Conservation (phyloP, 768 basidiomycete genomes). For the Cyclocybe cylindracea region DNA sequence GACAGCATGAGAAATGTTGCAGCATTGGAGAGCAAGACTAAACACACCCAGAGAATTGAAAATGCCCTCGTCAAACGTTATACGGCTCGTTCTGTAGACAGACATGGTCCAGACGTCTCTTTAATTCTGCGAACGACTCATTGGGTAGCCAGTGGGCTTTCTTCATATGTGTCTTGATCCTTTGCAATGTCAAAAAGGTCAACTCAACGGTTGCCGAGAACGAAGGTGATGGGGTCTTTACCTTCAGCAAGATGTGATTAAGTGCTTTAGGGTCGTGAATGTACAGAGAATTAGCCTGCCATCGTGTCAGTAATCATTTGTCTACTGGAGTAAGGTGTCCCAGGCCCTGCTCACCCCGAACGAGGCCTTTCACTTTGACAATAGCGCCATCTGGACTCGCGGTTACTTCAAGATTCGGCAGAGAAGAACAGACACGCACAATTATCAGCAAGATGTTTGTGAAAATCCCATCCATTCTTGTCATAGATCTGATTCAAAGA, state of each 20-base stretch:
- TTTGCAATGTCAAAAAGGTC: slow-evolving; percentile 3
- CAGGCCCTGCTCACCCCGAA: slow-evolving; percentile 27
- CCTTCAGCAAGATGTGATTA: slow-evolving; percentile 45
- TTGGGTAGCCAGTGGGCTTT: slow-evolving; percentile 25
- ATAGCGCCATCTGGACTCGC: slow-evolving; percentile 26
- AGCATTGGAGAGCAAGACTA: neutral
- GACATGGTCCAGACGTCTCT: neutral
- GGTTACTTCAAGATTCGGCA: neutral
- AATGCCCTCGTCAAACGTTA: slow-evolving; percentile 25
- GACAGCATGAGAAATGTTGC: neutral
- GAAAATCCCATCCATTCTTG: too few species aligned
- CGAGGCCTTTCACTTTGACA: slow-evolving; percentile 27
- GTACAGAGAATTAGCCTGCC: slow-evolving; percentile 34
- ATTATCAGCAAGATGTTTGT: too few species aligned
- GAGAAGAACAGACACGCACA: too few species aligned
- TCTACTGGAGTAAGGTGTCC: neutral
- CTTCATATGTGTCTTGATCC: slow-evolving; percentile 34
- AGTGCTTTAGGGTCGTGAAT: slow-evolving; percentile 47
- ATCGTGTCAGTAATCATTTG: too few species aligned
- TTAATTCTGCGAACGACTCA: slow-evolving; percentile 7
- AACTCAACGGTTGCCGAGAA: neutral
- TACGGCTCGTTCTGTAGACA: slow-evolving; percentile 11
- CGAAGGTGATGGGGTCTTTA: neutral
- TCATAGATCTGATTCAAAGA: too few species aligned
- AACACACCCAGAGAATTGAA: slow-evolving; percentile 21